These are phyloP conservation scores for Obelidium mucronatum DNA, from an alignment of 192 early-diverging fungal genomes.

Conservation along the genomic window DNA sequence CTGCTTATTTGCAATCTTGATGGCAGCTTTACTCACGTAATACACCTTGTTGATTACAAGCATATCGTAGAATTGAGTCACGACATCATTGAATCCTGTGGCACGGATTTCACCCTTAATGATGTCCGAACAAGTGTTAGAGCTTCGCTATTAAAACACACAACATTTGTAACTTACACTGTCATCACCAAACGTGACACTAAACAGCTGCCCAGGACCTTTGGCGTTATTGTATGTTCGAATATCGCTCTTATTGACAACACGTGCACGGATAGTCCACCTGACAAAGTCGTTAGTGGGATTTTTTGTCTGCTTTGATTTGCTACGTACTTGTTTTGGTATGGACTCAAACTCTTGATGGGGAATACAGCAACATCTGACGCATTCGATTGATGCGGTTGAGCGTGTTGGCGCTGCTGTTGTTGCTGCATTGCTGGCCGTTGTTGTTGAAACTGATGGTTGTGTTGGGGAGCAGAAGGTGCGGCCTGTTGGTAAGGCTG, in stretches of 20 bases:
- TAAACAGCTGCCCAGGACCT: slow-evolving; percentile 88
- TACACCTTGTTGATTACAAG: slow-evolving; percentile 81
- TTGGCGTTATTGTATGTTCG: slow-evolving; percentile 78
- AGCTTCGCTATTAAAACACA: slow-evolving; percentile 31
- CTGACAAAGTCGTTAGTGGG: no score
- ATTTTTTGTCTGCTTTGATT: no score
- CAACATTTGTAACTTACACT: slow-evolving; percentile 65
- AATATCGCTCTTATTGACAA: slow-evolving; percentile 84
- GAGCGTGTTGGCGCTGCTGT: slow-evolving; percentile 24
- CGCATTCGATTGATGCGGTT: slow-evolving; percentile 23
- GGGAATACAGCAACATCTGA: slow-evolving; percentile 57
- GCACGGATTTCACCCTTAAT: slow-evolving; percentile 93
- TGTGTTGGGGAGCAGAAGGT: no score
- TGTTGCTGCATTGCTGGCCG: slow-evolving; percentile 22
- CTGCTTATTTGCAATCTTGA: slow-evolving; percentile 82
- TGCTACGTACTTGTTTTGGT: slow-evolving; percentile 77
- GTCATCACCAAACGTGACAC: slow-evolving; percentile 86
- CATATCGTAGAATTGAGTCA: slow-evolving; percentile 76
- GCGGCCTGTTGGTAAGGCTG: slow-evolving; percentile 41
- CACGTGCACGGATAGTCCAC: slow-evolving; percentile 95
- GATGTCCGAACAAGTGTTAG: no score
- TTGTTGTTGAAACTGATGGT: slow-evolving; percentile 12
- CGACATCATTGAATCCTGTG: slow-evolving; percentile 91
- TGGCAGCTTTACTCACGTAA: slow-evolving; percentile 78
- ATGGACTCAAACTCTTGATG: slow-evolving; percentile 83